These are phyloP conservation scores for Mantamonas sphyraenae DNA, from an alignment of 78 protist species.

Conservation along the genomic window DNA sequence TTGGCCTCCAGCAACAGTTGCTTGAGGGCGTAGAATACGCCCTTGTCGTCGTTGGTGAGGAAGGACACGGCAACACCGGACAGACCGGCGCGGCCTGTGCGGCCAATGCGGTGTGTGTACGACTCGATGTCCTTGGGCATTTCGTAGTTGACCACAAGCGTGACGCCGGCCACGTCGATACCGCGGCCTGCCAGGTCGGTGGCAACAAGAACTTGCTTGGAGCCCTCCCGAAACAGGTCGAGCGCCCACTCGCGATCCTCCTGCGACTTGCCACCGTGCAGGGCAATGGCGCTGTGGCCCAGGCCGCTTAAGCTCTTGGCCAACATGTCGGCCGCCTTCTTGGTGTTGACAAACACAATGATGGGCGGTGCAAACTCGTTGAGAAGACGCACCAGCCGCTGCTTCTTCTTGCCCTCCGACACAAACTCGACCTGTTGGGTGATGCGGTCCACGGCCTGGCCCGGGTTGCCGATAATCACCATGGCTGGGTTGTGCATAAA, in stretches of 20 bases:
- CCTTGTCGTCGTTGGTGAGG: conserved; percentile 64
- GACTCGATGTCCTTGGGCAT: conserved; percentile 59
- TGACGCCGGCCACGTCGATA: conserved; percentile 78
- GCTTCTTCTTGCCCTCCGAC: conserved; percentile 22
- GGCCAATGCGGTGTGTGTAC: conserved; percentile 86
- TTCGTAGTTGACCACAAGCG: conserved; percentile 88
- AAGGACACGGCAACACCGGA: conserved; percentile 78
- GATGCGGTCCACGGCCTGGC: conserved; percentile 65
- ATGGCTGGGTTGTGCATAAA: conserved; percentile 65
- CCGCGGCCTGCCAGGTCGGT: conserved; percentile 79
- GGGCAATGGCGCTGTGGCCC: conserved; percentile 20
- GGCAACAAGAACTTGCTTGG: conserved; percentile 47
- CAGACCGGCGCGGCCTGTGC: conserved; percentile 95
- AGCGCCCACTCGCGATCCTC: conserved; percentile 48
- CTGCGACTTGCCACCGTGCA: conserved; percentile 59
- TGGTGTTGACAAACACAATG: conserved; percentile 72
- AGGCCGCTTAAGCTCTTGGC: conserved; percentile 1
- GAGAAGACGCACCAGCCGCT: background rate
- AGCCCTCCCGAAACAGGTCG: conserved; percentile 20
- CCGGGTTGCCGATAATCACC: conserved; percentile 70
- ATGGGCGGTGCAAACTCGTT: conserved; percentile 55
- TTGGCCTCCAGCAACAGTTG: conserved; percentile 28
- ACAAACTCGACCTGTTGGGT: conserved; percentile 53
- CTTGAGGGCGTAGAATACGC: conserved; percentile 59
- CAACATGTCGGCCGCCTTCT: conserved; percentile 39